Base-by-base conservation (phyloP, 495 filamentous ascomycete species). In the Stereocaulon alpinum region DNA sequence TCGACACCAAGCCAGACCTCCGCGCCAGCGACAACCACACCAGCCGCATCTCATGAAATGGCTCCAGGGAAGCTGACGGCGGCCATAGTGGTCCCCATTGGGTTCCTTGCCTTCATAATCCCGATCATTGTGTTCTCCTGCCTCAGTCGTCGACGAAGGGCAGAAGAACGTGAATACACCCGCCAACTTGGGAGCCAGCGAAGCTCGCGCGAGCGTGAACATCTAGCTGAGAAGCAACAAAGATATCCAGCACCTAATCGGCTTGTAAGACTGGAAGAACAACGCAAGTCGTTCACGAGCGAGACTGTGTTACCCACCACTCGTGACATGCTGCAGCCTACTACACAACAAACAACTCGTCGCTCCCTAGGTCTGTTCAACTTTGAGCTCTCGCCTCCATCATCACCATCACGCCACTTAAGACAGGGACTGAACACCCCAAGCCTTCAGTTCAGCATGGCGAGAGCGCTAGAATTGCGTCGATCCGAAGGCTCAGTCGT, bases 301-400 rank as follows among this genome's bases (percentile, higher is more conserved):
- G 32, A 37, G 6, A 37, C 32, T 37, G 1, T 37, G 11, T 11
- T 37, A 37, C 32, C 32, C 32, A 37, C 32, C 32, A 37, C 32
- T 37, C 32, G 32, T 37, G 32, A 37, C 5, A 37, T 11, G 32
- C 32, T 37, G 5, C 44, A 32, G 17, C 57, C 15, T 50, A 7
- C 24, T 30, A 50, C 47, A 7, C 47, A 27, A 55, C 49, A 59
- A 32, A 29, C 45, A 12, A 44, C 34, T n/a, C 63, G 56, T 9
- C 63, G 56, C 29, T 63, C 64, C 9, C 61, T 66, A 40, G 58
- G 64, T 30, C 50, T 60, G 12, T 66, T 66, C 58, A 66, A 66
- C 49, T 66, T 66, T 22, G 57, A 63, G 47, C 42, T 66, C 14
- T 63, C 61, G 7, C 48, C 47, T 54, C 45, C 43, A 37, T 58